Percentiles rank a stretch among this genome's conserved stretches.
Evolutionary conservation across 331 rosid genomes (phyloP).

Genomic region (Spiraea crenata): DNA sequence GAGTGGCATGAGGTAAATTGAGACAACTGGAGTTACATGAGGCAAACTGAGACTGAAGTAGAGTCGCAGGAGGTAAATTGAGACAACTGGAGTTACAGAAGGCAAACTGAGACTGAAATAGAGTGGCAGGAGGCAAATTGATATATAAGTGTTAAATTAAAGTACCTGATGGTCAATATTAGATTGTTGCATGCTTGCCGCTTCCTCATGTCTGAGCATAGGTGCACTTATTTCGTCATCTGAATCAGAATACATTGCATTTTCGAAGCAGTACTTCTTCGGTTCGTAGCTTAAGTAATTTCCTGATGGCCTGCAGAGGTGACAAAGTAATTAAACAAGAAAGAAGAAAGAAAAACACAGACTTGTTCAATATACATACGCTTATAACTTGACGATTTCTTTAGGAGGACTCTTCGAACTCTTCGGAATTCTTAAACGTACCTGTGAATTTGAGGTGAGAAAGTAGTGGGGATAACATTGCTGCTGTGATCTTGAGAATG

Average conservation of each 20-base stretch:
- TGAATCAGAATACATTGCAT: background rate
- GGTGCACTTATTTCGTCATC: background rate
- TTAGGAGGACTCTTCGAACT: too few species aligned
- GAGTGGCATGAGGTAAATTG: too few species aligned
- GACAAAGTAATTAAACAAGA: background rate
- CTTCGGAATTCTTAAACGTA: too few species aligned
- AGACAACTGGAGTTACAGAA: too few species aligned
- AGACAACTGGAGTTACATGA: too few species aligned
- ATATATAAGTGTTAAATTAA: background rate
- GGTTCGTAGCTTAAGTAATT: background rate
- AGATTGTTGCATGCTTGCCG: background rate
- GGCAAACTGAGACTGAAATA: too few species aligned
- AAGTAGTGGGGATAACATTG: conserved; percentile 3
- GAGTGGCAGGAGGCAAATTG: too few species aligned
- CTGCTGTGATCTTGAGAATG: conserved; percentile 12
- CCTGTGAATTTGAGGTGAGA: conserved; percentile 13
- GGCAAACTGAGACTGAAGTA: too few species aligned
- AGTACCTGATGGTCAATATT: conserved; percentile 1
- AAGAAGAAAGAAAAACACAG: background rate
- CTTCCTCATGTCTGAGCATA: conserved; percentile 6
- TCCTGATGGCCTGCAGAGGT: background rate
- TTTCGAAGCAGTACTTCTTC: background rate
- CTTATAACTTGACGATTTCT: background rate
- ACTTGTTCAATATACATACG: background rate
- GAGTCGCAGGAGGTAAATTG: too few species aligned